phyloP scores from a whole-genome alignment of 2,329 filamentous ascomycete genomes.

The Cercospora sesami region DNA sequence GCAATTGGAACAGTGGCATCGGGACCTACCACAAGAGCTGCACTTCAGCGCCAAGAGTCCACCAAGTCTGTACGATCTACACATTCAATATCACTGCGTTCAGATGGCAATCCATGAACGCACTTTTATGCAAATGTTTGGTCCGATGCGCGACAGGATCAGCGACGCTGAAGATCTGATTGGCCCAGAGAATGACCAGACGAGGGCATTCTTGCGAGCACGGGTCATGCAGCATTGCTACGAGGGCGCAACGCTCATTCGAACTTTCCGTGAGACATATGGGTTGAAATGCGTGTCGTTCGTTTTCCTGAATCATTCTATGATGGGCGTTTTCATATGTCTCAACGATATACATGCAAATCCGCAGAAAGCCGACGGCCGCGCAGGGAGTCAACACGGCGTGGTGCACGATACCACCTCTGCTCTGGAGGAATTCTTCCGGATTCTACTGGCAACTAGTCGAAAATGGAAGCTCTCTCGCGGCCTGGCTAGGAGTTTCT shows the following conservation, averaged over 20 bases:
- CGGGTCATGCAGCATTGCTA: constrained; percentile 6
- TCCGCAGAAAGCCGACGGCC: neutral
- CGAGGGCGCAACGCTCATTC: constrained; percentile 8
- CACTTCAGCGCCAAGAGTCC: neutral
- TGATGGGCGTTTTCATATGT: constrained; percentile 13
- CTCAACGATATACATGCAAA: constrained; percentile 11
- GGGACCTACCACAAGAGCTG: neutral
- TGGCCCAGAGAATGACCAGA: neutral
- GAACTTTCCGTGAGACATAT: constrained; percentile 10
- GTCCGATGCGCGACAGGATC: neutral
- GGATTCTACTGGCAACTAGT: constrained; percentile 9
- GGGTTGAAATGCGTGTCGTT: constrained; percentile 12
- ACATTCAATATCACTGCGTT: constrained; percentile 11
- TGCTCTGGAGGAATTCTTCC: constrained; percentile 16
- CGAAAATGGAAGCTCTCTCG: constrained; percentile 10
- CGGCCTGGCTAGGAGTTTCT: neutral
- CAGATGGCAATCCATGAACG: constrained; percentile 15
- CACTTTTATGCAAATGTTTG: constrained; percentile 10
- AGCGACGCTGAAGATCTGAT: neutral
- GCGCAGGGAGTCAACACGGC: neutral
- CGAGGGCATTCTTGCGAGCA: neutral
- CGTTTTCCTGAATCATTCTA: constrained; percentile 12
- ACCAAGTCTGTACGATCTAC: constrained; percentile 12
- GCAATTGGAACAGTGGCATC: neutral
- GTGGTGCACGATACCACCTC: constrained; percentile 3